phyloP scores from a whole-genome alignment of 2,329 filamentous ascomycete species.

The Aureobasidium sp. region DNA sequence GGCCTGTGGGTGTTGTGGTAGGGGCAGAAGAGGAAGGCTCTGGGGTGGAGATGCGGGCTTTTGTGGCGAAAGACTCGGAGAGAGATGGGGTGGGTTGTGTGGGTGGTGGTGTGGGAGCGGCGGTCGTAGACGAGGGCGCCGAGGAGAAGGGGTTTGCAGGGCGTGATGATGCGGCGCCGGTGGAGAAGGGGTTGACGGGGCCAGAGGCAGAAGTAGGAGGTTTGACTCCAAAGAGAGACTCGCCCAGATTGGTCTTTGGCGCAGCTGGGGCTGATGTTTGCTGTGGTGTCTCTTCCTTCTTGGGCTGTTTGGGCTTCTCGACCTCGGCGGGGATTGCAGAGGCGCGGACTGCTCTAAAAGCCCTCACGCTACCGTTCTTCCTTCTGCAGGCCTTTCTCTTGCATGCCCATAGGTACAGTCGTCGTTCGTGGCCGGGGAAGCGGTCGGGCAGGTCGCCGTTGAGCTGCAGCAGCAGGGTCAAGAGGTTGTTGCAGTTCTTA shows the following conservation, averaged over 20 bases:
- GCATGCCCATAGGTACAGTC: constrained; percentile 82
- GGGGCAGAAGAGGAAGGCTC: constrained; percentile 26
- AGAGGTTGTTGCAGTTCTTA: constrained; percentile 75
- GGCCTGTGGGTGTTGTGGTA: constrained; percentile 25
- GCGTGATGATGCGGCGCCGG: constrained; percentile 40
- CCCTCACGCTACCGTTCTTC: constrained; percentile 74
- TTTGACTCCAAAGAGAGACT: constrained; percentile 63
- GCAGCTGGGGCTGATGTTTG: constrained; percentile 19
- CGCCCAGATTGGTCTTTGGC: constrained; percentile 50
- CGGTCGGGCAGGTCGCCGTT: constrained; percentile 82
- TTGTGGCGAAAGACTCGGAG: constrained; percentile 68
- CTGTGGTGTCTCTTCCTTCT: constrained; percentile 21
- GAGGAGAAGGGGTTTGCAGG: constrained; percentile 57
- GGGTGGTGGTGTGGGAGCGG: constrained; percentile 26
- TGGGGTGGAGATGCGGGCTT: constrained; percentile 48
- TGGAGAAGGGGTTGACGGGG: constrained; percentile 57
- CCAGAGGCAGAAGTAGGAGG: constrained; percentile 23
- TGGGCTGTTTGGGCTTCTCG: constrained; percentile 28
- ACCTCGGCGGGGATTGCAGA: constrained; percentile 16
- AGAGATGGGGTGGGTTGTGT: constrained; percentile 44
- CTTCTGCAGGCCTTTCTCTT: constrained; percentile 69
- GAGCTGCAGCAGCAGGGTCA: constrained; percentile 81
- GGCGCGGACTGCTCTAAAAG: constrained; percentile 60
- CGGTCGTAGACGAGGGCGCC: constrained; percentile 37
- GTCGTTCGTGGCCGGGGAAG: constrained; percentile 80